Percentiles rank a stretch among this genome's conserved stretches.
Conservation (phyloP, 345 rosid species). For the Acer negundo region DNA sequence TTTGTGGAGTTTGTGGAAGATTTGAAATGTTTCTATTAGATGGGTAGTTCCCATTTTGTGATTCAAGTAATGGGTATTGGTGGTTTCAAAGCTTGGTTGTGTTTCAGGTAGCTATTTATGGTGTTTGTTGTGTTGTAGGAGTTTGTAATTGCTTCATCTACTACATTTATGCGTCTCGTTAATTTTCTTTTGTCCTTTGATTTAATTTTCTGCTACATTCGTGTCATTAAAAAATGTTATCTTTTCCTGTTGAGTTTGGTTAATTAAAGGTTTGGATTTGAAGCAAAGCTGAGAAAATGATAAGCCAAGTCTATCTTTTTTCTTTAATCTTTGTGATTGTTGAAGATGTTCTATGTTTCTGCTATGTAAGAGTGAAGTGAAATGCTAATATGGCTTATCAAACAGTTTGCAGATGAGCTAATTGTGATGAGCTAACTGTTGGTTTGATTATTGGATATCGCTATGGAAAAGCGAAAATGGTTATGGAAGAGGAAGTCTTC, state of each 20-base stretch:
- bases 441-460: slow-evolving; percentile 16
- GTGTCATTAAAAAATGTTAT: slow-evolving; percentile 14
- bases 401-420: slow-evolving; percentile 41
- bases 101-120: slow-evolving; percentile 1
- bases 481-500: slow-evolving; percentile 70
- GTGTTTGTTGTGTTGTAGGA: slow-evolving; percentile 3
- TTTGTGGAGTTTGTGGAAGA: background rate
- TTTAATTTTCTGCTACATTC: slow-evolving; percentile 20
- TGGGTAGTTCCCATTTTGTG: slow-evolving; percentile 24
- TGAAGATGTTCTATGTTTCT: slow-evolving; percentile 30
- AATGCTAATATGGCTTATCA: background rate
- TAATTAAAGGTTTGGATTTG: slow-evolving; percentile 45
- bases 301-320: slow-evolving; percentile 36
- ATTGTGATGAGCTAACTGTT: slow-evolving; percentile 35
- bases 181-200: slow-evolving; percentile 13
- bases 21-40: slow-evolving; percentile 9
- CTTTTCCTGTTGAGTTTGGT: slow-evolving; percentile 37
- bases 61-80: slow-evolving; percentile 23
- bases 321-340: slow-evolving; percentile 23
- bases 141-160: slow-evolving; percentile 9
- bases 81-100: slow-evolving; percentile 15
- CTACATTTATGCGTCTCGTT: background rate
- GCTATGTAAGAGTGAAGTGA: slow-evolving; percentile 19
- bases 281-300: slow-evolving; percentile 55
- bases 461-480: slow-evolving; percentile 84